These are phyloP conservation scores for Colletotrichum siamense DNA, from an alignment of 2,329 filamentous ascomycete genomes.

Conservation along the genomic window DNA sequence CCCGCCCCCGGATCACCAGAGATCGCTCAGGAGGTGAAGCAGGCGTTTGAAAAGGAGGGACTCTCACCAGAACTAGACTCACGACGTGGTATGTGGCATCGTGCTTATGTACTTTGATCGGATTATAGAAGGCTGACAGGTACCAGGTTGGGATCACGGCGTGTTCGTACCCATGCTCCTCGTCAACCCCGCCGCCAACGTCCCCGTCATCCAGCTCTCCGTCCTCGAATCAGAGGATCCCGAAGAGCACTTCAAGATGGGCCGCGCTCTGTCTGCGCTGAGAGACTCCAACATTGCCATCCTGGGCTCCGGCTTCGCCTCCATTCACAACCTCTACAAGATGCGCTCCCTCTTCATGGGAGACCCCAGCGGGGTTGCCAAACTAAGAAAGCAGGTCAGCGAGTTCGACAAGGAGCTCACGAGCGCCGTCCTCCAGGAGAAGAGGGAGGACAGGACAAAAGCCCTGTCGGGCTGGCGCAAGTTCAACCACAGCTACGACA, in stretches of 20 bases:
- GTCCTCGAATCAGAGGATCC: conserved; percentile 59
- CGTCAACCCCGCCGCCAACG: conserved; percentile 53
- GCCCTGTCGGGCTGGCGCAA: conserved; percentile 52
- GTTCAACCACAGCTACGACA: conserved; percentile 52
- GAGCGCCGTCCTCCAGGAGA: conserved; percentile 40
- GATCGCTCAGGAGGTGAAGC: conserved; percentile 53
- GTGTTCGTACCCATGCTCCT: conserved; percentile 65
- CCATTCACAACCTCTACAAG: conserved; percentile 58
- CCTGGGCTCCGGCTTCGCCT: conserved; percentile 65
- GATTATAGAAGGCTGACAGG: not conserved
- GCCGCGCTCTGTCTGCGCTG: conserved; percentile 54
- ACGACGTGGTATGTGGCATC: conserved; percentile 30
- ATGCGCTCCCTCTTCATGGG: conserved; percentile 44
- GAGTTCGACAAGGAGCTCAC: conserved; percentile 54
- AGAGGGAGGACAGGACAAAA: conserved; percentile 38
- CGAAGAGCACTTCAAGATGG: conserved; percentile 54
- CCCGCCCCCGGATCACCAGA: conserved; percentile 60
- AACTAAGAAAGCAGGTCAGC: conserved; percentile 26
- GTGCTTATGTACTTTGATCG: not conserved
- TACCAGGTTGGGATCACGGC: conserved; percentile 62
- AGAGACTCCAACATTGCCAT: conserved; percentile 61
- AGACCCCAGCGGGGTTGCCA: conserved; percentile 28
- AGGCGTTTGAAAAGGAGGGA: conserved; percentile 51
- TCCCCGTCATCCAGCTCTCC: conserved; percentile 63
- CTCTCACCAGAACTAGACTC: conserved; percentile 44